Percentiles rank a stretch among this genome's conserved stretches.
phyloP scores from a whole-genome alignment of 192 early-diverging fungal species.

The Umbelopsis isabellina region DNA sequence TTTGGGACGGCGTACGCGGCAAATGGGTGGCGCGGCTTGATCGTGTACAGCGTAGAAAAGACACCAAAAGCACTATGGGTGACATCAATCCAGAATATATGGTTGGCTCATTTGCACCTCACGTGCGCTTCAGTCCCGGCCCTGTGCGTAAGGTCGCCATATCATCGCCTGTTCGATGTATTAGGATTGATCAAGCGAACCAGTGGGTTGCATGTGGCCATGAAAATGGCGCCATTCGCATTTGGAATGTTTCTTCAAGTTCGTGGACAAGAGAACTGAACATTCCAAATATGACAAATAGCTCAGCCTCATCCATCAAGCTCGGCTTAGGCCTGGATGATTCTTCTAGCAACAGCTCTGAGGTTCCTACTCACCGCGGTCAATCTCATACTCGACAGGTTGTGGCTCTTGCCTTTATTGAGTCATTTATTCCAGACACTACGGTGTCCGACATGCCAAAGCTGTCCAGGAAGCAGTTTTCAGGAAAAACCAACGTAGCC shows the following conservation, averaged over 20 bases:
- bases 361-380: too few species aligned
- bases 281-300: background rate
- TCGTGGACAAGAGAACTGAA: slow-evolving; percentile 18
- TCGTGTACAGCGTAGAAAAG: slow-evolving; percentile 12
- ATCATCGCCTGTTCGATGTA: slow-evolving; percentile 10
- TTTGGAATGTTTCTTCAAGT: slow-evolving; percentile 32
- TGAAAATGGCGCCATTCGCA: slow-evolving; percentile 30
- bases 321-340: too few species aligned
- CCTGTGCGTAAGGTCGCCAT: background rate
- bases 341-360: too few species aligned
- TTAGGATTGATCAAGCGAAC: slow-evolving; percentile 32
- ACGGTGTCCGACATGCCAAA: background rate
- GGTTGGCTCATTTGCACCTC: background rate
- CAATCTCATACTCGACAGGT: background rate
- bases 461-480: background rate
- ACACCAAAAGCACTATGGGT: background rate
- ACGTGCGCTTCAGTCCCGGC: background rate
- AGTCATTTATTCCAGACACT: background rate
- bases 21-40: slow-evolving; percentile 38
- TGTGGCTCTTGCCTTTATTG: slow-evolving; percentile 28
- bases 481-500: background rate
- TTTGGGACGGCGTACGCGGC: slow-evolving; percentile 31
- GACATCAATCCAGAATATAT: background rate
- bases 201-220: slow-evolving; percentile 34
- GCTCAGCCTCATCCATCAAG: background rate